phyloP scores from a whole-genome alignment of 352 stramenopile genomes.

The Globisporangium ultimum region DNA sequence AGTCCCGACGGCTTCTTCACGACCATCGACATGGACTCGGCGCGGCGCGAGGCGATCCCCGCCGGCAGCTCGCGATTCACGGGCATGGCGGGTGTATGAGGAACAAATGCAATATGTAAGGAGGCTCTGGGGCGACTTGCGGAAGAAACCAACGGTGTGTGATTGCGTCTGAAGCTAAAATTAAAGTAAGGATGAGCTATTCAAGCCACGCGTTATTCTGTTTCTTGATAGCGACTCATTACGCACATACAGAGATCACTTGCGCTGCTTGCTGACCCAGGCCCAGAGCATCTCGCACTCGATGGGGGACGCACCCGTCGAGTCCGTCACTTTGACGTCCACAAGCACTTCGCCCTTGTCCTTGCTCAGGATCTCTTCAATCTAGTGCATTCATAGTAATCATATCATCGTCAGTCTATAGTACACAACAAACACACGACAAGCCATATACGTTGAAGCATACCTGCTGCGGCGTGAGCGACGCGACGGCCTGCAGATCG shows the following conservation, averaged over 20 bases:
- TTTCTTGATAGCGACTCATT: no score
- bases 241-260: conserved; percentile 1
- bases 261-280: conserved; percentile 68
- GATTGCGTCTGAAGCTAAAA: no score
- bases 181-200: no score
- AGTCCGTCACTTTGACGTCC: conserved; percentile 72
- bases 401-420: background rate
- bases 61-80: conserved; percentile 48
- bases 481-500: conserved; percentile 64
- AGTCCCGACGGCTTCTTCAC: conserved; percentile 42
- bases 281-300: conserved; percentile 85
- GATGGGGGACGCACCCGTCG: conserved; percentile 65
- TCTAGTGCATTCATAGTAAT: conserved; percentile 12
- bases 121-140: no score
- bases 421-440: background rate
- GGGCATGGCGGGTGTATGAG: conserved; percentile 26
- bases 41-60: conserved; percentile 36
- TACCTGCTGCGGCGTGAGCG: conserved; percentile 66
- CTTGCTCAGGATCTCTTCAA: conserved; percentile 50
- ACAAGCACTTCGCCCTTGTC: conserved; percentile 78
- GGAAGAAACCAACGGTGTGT: no score
- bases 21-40: conserved; percentile 14
- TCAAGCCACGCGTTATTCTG: no score
- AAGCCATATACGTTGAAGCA: background rate
- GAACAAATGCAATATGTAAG: background rate